Conservation (phyloP, 768 basidiomycete genomes). For the Xerocomus potaroensis region DNA sequence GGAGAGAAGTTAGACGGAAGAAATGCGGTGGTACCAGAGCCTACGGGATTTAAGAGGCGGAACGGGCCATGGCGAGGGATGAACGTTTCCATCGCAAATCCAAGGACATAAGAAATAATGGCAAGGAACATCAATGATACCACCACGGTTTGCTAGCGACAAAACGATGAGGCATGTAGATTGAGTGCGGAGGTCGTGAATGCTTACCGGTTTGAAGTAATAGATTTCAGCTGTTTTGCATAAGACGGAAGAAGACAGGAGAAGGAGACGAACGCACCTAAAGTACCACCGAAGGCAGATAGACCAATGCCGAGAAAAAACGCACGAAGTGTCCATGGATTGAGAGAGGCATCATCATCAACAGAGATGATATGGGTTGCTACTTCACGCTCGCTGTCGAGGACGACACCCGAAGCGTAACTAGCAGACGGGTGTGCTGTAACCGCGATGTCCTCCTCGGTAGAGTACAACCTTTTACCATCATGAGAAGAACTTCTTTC, state of each 20-base stretch:
- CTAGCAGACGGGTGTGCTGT: conserved; percentile 3
- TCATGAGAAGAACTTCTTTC: conserved; percentile 9
- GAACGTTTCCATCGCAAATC: conserved; percentile 41
- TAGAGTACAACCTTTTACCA: conserved; percentile 13
- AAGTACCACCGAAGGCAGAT: conserved; percentile 47
- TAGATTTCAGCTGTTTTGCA: conserved; percentile 46
- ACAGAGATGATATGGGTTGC: conserved; percentile 44
- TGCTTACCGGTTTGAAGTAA: conserved; percentile 52
- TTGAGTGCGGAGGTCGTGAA: neutral
- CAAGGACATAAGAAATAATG: conserved; percentile 46
- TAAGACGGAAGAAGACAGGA: neutral
- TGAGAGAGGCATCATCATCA: conserved; percentile 27
- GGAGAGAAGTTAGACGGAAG: conserved; percentile 1
- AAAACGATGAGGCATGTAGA: no score
- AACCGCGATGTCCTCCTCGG: conserved; percentile 33
- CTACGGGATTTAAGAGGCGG: conserved; percentile 40
- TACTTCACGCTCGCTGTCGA: conserved; percentile 44
- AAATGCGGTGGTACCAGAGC: neutral
- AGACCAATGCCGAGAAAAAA: conserved; percentile 53
- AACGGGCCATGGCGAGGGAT: conserved; percentile 45
- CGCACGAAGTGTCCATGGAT: conserved; percentile 38
- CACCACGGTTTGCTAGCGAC: conserved; percentile 35
- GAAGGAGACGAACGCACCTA: conserved; percentile 32
- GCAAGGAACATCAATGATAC: conserved; percentile 54
- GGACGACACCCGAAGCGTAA: conserved; percentile 15